A percentile compares a stretch with the other conserved stretches of the same genome.
These are phyloP conservation scores for Arabidopsis arenosa DNA, from an alignment of 345 rosid species.

Conservation along the genomic window DNA sequence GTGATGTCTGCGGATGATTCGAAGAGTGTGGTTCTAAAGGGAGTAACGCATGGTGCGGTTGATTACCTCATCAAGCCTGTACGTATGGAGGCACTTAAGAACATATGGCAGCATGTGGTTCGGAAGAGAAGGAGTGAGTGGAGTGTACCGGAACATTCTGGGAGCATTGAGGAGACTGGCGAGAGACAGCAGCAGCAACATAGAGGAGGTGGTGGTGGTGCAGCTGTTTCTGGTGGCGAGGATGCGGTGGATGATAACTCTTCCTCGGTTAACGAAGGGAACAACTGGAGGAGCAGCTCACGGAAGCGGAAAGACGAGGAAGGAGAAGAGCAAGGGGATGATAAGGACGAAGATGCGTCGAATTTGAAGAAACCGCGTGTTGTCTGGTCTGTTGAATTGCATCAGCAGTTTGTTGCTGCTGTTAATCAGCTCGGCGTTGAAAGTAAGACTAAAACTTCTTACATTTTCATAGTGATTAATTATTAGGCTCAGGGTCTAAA, in stretches of 20 bases:
- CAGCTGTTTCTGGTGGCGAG: slow-evolving; percentile 43
- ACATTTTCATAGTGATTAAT: slow-evolving; percentile 7
- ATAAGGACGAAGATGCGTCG: slow-evolving; percentile 80
- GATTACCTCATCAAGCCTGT: slow-evolving; percentile 85
- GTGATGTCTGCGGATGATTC: slow-evolving; percentile 97
- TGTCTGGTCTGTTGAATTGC: slow-evolving; percentile 94
- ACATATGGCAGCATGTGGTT: slow-evolving; percentile 90
- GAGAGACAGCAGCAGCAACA: slow-evolving; percentile 54
- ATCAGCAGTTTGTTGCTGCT: slow-evolving; percentile 88
- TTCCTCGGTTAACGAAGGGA: slow-evolving; percentile 70
- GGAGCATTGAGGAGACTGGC: slow-evolving; percentile 52
- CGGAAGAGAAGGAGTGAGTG: slow-evolving; percentile 63
- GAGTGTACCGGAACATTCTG: slow-evolving; percentile 64
- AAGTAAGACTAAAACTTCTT: slow-evolving; percentile 57
- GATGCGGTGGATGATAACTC: slow-evolving; percentile 56
- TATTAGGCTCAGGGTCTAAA: not conserved
- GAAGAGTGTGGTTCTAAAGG: slow-evolving; percentile 66
- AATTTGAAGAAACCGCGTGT: slow-evolving; percentile 82
- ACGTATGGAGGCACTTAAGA: slow-evolving; percentile 75
- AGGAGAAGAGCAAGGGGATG: slow-evolving; percentile 62
- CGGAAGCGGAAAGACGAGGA: slow-evolving; percentile 65
- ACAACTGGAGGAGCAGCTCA: slow-evolving; percentile 50
- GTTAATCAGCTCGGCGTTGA: slow-evolving; percentile 86
- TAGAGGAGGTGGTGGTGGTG: slow-evolving; percentile 45
- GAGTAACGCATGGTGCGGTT: slow-evolving; percentile 87